These are phyloP conservation scores for Rutstroemia sydowiana DNA, from an alignment of 2,329 filamentous ascomycete genomes.

Conservation along the genomic window DNA sequence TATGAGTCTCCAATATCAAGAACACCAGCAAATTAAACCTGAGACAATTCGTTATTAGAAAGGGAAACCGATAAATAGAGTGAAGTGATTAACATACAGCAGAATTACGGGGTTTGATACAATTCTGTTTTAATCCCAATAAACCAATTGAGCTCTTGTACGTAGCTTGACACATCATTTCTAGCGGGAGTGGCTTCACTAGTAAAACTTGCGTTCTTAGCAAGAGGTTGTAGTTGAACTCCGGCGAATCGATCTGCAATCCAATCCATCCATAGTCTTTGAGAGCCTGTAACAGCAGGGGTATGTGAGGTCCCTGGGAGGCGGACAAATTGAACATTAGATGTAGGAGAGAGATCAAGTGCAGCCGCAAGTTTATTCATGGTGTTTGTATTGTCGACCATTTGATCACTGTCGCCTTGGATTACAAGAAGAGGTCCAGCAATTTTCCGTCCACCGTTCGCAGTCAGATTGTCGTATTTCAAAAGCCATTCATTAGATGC, in stretches of 20 bases:
- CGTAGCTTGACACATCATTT: background rate
- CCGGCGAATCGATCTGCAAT: slow-evolving; percentile 6
- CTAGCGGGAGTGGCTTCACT: background rate
- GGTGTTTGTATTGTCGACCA: background rate
- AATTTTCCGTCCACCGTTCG: slow-evolving; percentile 1
- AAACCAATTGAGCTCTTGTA: background rate
- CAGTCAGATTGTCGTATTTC: background rate
- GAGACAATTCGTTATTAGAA: background rate
- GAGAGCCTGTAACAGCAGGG: background rate
- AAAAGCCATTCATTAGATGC: background rate
- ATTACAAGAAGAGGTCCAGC: slow-evolving; percentile 3
- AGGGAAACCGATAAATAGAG: background rate
- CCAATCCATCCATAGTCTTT: slow-evolving; percentile 6
- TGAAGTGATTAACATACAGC: background rate
- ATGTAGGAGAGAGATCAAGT: background rate
- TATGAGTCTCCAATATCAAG: background rate
- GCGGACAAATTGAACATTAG: background rate
- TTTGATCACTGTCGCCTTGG: background rate
- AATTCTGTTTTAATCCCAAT: background rate
- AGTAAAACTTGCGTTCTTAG: background rate
- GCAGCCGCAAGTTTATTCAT: background rate
- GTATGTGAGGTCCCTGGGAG: slow-evolving; percentile 3
- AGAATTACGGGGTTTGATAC: background rate
- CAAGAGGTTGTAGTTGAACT: slow-evolving; percentile 1
- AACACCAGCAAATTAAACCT: background rate